Evolutionary conservation across 192 early-diverging fungal genomes (phyloP), one percentile per base, ranked within the genome.

Genomic region (Backusella luteola): DNA sequence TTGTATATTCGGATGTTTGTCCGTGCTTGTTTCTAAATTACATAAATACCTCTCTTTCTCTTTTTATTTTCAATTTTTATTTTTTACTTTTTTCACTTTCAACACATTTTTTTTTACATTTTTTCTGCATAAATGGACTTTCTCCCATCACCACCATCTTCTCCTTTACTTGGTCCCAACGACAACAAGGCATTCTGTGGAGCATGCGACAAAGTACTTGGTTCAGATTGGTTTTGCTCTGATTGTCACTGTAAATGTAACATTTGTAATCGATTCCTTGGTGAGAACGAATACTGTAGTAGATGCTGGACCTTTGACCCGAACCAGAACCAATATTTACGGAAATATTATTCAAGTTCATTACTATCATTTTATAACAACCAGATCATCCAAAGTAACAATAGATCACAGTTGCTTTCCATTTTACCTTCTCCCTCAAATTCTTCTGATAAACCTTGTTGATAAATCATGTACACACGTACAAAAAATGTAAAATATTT

Each of bases 211-310:
- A 77, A 74, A 44, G 73, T 70, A 4, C 71, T 81, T 26, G 59
- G 68, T 32, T 74, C 76, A 35, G 80, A 77, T 73, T 81, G 76
- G 80, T 81, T 78, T 67, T 81, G 80, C 49, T 81, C 80, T 49
- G 67, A 69, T 34, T 81, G 80, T 53, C 80, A 81, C 69, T 70
- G 36, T 19, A 74, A 75, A 42, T 81, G 80, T 75, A 52, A 36
- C 35, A 78, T 39, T 26, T 81, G 80, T 38, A 81, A 81, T 75
- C 76, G 80, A 21, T 81, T 78, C 49, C 66, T 81, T 35, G 38
- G 73, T 23, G 34, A 59, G 32, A 69, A 77, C 34, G 80, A 81
- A 29, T 73, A 78, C 35, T 81, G 80, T 73, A 74, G 76, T 19
- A 67, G 80, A 66, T 81, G 80, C 36, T 81, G 80, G 80, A 36